Evolutionary conservation across 2,329 filamentous ascomycete genomes (phyloP), one percentile per base, ranked within the genome.

Genomic region (Scedosporium dehoogii): DNA sequence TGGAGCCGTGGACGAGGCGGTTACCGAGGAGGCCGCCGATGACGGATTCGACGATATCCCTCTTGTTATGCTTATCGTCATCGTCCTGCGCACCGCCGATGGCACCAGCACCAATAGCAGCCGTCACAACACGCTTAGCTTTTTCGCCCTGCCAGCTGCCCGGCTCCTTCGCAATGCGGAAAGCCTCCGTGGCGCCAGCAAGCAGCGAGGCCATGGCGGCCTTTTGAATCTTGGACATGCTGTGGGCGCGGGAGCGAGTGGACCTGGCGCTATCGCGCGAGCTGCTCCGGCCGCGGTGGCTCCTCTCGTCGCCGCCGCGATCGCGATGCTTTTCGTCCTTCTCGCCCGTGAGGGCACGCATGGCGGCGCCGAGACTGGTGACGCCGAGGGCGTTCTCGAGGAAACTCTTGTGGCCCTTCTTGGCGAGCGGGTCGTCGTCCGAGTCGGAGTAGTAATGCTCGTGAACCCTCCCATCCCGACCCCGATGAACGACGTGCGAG

Each of bases 71-170:
- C 68, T 88, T 85, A 18, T 81, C 79, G 5, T 86, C 82, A 69
- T 92, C 82, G 69, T 92, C 82, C 51, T 92, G 82, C 25, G 87
- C 87, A 7, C 87, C 86, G 73, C 97, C 91, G 65, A 96, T 89
- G 63, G 91, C 90, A 67, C 90, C 93, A 64, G 93, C 92, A 75
- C 91, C 89, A 27, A 85, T 83, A 27, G 93, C 93, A 58, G 92
- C 92, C 23, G 93, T 97, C 58, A 96, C 83, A 64, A 97, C 85
- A 60, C 93, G 91, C 78, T 92, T 94, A 67, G 92, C 91, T 76
- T 97, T 97, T 66, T 90, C 89, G 44, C 92, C 93, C 66, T 87
- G 89, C 92, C 92, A 97, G 53, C 88, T 85, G 62, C 93, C 93
- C 2, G 91, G 89, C 65, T 94, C 89, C 70, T 93, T 96, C 72